A percentile compares a stretch with the other conserved stretches of the same genome.
phyloP scores from a whole-genome alignment of 192 early-diverging fungal genomes.

The Linnemannia elongata region DNA sequence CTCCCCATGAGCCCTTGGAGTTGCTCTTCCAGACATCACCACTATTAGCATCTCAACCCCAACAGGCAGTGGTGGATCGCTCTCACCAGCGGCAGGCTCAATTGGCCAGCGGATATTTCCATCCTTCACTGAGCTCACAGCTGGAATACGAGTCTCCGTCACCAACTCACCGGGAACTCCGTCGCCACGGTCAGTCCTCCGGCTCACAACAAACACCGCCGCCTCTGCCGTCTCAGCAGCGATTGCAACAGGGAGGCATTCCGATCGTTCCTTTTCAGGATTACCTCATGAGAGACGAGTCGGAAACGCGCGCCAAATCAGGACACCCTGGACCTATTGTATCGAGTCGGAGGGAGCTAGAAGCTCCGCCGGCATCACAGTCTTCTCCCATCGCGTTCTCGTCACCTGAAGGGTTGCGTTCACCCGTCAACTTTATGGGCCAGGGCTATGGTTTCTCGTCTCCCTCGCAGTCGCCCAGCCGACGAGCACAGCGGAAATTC shows the following conservation, averaged over 20 bases:
- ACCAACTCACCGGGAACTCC: not conserved
- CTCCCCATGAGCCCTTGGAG: not conserved
- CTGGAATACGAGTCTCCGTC: not conserved
- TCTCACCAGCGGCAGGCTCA: not conserved
- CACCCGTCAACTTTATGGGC: not conserved
- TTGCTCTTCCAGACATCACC: not conserved
- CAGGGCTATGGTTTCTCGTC: not conserved
- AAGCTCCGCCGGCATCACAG: not conserved
- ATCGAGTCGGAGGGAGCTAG: not conserved
- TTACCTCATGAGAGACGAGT: not conserved
- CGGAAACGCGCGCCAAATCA: not conserved
- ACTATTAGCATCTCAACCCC: not conserved
- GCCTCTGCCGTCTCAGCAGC: not conserved
- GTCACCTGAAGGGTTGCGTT: not conserved
- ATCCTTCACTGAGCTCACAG: not conserved
- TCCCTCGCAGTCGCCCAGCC: conserved; percentile 30
- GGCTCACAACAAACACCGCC: not conserved
- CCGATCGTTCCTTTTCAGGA: not conserved
- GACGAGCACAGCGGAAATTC: not conserved
- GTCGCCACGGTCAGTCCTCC: not conserved
- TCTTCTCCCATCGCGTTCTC: not conserved
- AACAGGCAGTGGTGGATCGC: not conserved
- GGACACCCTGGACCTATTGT: not conserved
- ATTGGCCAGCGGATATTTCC: not conserved
- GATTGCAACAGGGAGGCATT: not conserved